Evolutionary conservation across 345 rosid genomes (phyloP).

Genomic region (Aurinia saxatilis): DNA sequence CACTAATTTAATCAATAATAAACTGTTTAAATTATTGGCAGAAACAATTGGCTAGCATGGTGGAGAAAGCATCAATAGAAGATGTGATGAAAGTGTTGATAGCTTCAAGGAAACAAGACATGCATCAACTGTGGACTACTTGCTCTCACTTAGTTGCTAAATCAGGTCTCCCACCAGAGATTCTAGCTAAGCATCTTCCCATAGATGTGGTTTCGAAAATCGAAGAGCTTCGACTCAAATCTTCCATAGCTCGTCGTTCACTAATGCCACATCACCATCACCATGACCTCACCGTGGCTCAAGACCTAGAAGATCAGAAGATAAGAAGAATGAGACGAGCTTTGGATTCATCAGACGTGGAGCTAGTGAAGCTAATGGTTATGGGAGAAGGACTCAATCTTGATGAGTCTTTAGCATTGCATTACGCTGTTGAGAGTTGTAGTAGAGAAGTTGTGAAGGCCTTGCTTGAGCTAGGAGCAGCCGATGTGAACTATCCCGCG

Average conservation of each 20-base stretch:
- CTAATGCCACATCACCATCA: constrained; percentile 52
- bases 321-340: constrained; percentile 92
- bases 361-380: constrained; percentile 94
- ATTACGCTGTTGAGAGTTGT: constrained; percentile 94
- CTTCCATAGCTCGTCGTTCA: constrained; percentile 65
- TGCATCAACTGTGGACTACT: constrained; percentile 95
- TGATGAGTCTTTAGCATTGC: constrained; percentile 87
- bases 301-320: constrained; percentile 91
- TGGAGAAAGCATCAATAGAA: constrained; percentile 93
- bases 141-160: constrained; percentile 97
- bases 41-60: constrained; percentile 95
- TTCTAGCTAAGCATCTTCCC: constrained; percentile 86
- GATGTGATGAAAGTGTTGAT: constrained; percentile 95
- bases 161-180: constrained; percentile 89
- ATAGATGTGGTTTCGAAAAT: constrained; percentile 87
- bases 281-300: constrained; percentile 47
- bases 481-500: constrained; percentile 89
- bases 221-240: constrained; percentile 87
- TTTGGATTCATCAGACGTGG: constrained; percentile 90
- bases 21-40: constrained; percentile 28
- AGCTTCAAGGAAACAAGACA: constrained; percentile 95
- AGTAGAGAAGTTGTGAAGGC: constrained; percentile 98
- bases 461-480: constrained; percentile 95
- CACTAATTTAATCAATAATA: not conserved
- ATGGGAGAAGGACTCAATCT: constrained; percentile 99